Conservation (phyloP, 2,329 filamentous ascomycete genomes). For the Nemania abortiva region DNA sequence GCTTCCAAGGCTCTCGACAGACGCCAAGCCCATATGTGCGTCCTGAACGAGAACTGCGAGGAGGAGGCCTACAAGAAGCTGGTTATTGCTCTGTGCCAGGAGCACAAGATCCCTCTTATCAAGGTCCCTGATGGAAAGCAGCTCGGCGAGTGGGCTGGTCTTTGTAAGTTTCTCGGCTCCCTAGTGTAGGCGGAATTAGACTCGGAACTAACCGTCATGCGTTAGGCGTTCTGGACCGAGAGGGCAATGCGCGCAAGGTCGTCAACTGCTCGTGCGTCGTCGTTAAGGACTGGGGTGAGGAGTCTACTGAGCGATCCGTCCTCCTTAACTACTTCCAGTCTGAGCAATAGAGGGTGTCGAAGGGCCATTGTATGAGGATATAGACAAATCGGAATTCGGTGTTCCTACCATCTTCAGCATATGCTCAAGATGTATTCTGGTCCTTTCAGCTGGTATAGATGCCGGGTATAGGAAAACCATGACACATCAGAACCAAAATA, state of each 20-base stretch:
- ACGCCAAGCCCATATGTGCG: constrained; percentile 99
- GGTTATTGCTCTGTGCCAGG: constrained; percentile 96
- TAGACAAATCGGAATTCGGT: constrained; percentile 46
- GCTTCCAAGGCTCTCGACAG: constrained; percentile 98
- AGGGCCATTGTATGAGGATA: constrained; percentile 52
- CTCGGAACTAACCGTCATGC: constrained; percentile 49
- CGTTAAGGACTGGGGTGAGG: constrained; percentile 99
- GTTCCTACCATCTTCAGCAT: constrained; percentile 45
- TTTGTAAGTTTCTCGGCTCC: constrained; percentile 79
- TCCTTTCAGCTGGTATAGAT: constrained; percentile 60
- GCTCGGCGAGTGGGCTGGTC: constrained; percentile 99
- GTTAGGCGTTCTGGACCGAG: constrained; percentile 94
- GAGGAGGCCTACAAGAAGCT: constrained; percentile 99
- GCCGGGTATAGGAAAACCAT: constrained; percentile 46
- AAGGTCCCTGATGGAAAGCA: constrained; percentile 99
- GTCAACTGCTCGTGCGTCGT: constrained; percentile 99
- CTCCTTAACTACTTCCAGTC: constrained; percentile 99
- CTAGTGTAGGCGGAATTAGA: background rate
- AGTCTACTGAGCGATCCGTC: constrained; percentile 98
- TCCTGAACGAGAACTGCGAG: constrained; percentile 99
- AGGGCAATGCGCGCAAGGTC: constrained; percentile 99
- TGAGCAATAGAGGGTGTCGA: constrained; percentile 68
- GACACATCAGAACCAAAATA: constrained; percentile 56
- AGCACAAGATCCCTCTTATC: constrained; percentile 99
- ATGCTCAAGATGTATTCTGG: constrained; percentile 55